phyloP scores from a whole-genome alignment of 2,329 filamentous ascomycete genomes.

The Paramyrothecium sp. region DNA sequence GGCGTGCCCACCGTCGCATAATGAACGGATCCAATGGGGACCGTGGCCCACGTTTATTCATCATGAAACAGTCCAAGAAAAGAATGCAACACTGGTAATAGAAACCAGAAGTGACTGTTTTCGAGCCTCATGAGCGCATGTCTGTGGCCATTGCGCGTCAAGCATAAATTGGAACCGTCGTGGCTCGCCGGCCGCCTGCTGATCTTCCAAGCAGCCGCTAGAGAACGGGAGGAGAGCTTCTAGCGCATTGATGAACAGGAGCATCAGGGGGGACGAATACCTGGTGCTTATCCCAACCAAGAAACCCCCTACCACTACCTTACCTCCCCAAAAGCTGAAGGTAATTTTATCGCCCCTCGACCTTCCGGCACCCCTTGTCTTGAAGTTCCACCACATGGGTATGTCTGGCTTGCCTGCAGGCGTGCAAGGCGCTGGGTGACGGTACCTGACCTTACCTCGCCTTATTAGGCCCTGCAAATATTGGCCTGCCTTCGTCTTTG shows the following conservation, averaged over 20 bases:
- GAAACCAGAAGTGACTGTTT: no score
- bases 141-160: no score
- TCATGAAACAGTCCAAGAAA: background rate
- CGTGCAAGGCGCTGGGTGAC: no score
- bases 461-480: background rate
- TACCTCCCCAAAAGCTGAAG: no score
- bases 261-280: background rate
- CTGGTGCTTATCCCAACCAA: background rate
- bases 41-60: background rate
- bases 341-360: no score
- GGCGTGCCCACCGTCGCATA: background rate
- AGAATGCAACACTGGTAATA: background rate
- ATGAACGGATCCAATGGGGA: background rate
- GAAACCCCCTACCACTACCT: background rate
- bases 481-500: background rate
- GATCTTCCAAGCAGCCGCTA: background rate
- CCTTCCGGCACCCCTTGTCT: no score
- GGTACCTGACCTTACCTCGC: no score
- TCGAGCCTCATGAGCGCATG: no score
- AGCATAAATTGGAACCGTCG: no score
- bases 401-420: no score
- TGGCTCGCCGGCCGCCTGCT: background rate
- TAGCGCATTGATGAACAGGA: background rate
- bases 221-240: background rate
- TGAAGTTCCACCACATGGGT: no score